These are phyloP conservation scores for Podospora tetraspora DNA, from an alignment of 495 filamentous ascomycete genomes.

Conservation along the genomic window DNA sequence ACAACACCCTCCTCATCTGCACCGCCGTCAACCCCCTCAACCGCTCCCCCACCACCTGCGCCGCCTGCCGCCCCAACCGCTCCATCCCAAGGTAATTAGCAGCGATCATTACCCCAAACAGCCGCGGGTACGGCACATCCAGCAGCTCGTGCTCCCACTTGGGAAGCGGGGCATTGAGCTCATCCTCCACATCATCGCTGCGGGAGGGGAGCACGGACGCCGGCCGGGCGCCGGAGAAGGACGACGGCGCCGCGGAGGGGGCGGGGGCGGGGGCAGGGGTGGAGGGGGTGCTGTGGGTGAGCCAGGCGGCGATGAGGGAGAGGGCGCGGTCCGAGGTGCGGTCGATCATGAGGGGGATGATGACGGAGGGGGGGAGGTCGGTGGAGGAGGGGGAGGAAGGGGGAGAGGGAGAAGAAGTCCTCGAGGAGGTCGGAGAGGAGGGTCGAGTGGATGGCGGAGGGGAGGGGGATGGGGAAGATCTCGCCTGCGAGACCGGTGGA, in stretches of 20 bases:
- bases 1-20: not conserved
- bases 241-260: no score
- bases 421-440: constrained; percentile 81
- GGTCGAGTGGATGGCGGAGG: constrained; percentile 55
- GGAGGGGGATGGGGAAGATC: constrained; percentile 34
- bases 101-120: not conserved
- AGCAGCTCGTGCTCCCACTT: not conserved
- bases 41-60: not conserved
- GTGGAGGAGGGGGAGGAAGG: constrained; percentile 55
- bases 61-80: not conserved
- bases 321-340: constrained; percentile 42
- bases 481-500: constrained; percentile 52
- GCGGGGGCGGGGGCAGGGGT: no score
- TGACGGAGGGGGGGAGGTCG: constrained; percentile 50
- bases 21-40: not conserved
- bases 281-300: constrained; percentile 50
- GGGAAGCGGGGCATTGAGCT: not conserved
- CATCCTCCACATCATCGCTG: no score
- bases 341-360: constrained; percentile 54
- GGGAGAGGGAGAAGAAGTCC: constrained; percentile 58
- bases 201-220: not conserved
- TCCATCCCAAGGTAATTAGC: not conserved
- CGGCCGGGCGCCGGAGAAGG: not conserved
- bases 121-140: not conserved
- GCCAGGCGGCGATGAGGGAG: constrained; percentile 52